Conservation (phyloP, 139 green algal genomes). For the Volvox africanus region DNA sequence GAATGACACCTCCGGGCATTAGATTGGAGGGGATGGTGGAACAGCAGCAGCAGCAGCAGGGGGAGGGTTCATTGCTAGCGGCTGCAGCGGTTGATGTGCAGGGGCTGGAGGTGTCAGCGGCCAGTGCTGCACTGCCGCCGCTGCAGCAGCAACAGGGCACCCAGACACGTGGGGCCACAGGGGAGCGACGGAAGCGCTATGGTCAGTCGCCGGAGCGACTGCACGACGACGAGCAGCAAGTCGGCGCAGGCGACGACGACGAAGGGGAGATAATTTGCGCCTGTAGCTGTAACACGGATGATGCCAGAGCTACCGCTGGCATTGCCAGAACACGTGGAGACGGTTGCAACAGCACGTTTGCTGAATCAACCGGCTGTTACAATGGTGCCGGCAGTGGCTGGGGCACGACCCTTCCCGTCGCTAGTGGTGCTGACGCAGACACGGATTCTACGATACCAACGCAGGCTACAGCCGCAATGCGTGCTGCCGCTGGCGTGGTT, state of each 20-base stretch:
- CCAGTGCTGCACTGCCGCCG: background rate
- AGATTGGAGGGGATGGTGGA: background rate
- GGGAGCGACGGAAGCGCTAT: slow-evolving; percentile 25
- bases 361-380: too few species aligned
- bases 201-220: background rate
- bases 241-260: background rate
- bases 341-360: too few species aligned
- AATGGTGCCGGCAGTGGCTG: too few species aligned
- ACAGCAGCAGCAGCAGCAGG: background rate
- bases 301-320: too few species aligned
- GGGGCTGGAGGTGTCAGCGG: background rate
- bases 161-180: background rate
- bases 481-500: background rate
- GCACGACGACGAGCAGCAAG: background rate
- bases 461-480: background rate
- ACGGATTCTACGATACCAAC: too few species aligned
- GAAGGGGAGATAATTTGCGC: background rate
- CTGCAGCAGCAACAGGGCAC: background rate
- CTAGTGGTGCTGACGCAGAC: too few species aligned
- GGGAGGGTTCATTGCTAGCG: background rate
- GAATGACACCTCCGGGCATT: too few species aligned
- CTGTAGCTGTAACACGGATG: too few species aligned
- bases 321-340: too few species aligned
- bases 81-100: background rate
- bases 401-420: background rate